phyloP scores from a whole-genome alignment of 139 green algal species.

The Eudorina sp. region DNA sequence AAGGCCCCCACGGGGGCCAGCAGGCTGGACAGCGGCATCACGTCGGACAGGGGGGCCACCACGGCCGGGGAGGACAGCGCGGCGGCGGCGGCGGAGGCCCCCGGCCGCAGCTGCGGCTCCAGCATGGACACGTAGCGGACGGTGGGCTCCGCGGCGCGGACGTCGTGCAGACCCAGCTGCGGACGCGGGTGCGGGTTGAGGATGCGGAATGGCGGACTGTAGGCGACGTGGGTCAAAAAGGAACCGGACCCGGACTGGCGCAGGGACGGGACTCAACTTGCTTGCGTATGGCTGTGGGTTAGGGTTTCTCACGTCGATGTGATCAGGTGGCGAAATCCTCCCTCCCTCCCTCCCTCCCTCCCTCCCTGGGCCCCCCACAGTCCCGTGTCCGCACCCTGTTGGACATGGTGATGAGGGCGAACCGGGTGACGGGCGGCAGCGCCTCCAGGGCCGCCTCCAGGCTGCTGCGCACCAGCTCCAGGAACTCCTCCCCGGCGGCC shows the following conservation, averaged over 20 bases:
- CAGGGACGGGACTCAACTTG: too few species aligned
- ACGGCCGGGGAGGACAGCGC: slow-evolving; percentile 6
- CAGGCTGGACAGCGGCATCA: slow-evolving; percentile 80
- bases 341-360: too few species aligned
- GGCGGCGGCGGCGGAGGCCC: neutral
- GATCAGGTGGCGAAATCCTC: too few species aligned
- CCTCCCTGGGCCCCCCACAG: neutral
- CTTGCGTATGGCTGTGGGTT: too few species aligned
- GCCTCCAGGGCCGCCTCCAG: slow-evolving; percentile 87
- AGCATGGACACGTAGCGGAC: slow-evolving; percentile 75
- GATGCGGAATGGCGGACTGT: neutral
- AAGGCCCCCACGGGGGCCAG: slow-evolving; percentile 74
- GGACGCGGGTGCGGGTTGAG: neutral
- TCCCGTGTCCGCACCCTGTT: slow-evolving; percentile 58
- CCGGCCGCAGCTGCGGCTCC: slow-evolving; percentile 25
- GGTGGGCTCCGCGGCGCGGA: slow-evolving; percentile 50
- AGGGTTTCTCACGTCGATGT: too few species aligned
- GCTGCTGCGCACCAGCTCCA: slow-evolving; percentile 82
- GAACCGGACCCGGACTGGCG: too few species aligned
- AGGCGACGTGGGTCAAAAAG: too few species aligned
- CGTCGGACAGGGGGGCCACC: slow-evolving; percentile 72
- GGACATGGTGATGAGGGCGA: slow-evolving; percentile 80
- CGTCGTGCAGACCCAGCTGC: slow-evolving; percentile 76
- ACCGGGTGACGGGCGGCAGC: slow-evolving; percentile 74
- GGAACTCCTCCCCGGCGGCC: slow-evolving; percentile 67